Evolutionary conservation across 345 rosid genomes (phyloP).

Genomic region (Rubroshorea leprosula): DNA sequence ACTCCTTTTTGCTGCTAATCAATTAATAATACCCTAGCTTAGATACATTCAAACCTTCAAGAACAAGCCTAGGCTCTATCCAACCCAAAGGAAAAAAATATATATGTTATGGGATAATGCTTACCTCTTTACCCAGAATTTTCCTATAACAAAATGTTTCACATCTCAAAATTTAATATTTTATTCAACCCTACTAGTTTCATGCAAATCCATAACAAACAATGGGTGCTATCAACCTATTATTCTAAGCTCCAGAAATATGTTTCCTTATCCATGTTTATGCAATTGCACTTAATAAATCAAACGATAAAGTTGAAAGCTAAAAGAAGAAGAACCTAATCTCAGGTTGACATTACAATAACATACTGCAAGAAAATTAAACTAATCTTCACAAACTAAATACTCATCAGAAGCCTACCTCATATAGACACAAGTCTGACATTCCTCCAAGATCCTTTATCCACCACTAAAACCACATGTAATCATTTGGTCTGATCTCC

Average conservation of each 20-base stretch:
- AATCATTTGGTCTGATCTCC: slow-evolving; percentile 34
- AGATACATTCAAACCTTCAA: no score
- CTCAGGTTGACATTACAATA: slow-evolving; percentile 8
- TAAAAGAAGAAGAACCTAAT: no score
- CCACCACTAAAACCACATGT: slow-evolving; percentile 45
- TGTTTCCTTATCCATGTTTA: no score
- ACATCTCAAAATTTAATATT: neutral
- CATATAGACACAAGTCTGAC: slow-evolving; percentile 61
- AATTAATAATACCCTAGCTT: no score
- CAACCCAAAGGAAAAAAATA: no score
- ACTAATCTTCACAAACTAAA: neutral
- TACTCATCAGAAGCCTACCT: slow-evolving; percentile 36
- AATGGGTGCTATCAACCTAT: neutral
- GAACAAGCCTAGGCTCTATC: no score
- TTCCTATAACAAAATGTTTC: neutral
- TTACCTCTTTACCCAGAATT: no score
- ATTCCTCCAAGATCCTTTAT: slow-evolving; percentile 54
- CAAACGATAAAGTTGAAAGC: no score
- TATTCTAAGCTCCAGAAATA: no score
- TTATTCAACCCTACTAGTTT: neutral
- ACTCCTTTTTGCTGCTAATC: no score
- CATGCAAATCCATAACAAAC: neutral
- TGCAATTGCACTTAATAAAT: no score
- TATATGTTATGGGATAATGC: no score
- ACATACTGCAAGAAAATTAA: neutral